Evolutionary conservation across 2,329 filamentous ascomycete species (phyloP).

Genomic region (Periconia sp.): DNA sequence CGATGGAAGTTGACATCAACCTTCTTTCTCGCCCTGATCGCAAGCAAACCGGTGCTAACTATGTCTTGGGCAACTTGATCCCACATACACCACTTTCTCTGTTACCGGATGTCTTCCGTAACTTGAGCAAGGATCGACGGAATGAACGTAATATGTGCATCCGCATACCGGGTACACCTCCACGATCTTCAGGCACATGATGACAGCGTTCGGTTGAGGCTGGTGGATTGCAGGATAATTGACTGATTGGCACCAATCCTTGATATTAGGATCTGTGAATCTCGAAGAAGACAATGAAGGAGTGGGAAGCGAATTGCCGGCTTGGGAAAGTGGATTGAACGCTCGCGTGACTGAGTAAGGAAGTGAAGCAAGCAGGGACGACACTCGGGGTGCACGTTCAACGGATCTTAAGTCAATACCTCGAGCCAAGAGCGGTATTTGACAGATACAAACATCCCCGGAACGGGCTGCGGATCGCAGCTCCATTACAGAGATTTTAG

Average conservation of each 20-base stretch:
- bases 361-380: background rate
- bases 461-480: background rate
- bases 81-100: slow-evolving; percentile 35
- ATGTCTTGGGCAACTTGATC: slow-evolving; percentile 28
- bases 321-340: too few relatives aligned
- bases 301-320: background rate
- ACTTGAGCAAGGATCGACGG: slow-evolving; percentile 37
- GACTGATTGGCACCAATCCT: background rate
- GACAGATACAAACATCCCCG: background rate
- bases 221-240: background rate
- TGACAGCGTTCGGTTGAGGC: background rate
- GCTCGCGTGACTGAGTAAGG: background rate
- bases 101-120: slow-evolving; percentile 34
- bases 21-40: too few relatives aligned
- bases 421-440: background rate
- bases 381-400: background rate
- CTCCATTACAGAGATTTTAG: background rate
- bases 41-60: background rate
- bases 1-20: too few relatives aligned
- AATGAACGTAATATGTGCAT: slow-evolving; percentile 39
- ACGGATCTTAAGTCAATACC: background rate
- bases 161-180: slow-evolving; percentile 42
- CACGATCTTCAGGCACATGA: slow-evolving; percentile 40
- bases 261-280: background rate
- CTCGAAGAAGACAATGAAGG: background rate